Evolutionary conservation across 495 filamentous ascomycete genomes (phyloP), one percentile per base, ranked within the genome.

Genomic region (Aspergillus sparsus): DNA sequence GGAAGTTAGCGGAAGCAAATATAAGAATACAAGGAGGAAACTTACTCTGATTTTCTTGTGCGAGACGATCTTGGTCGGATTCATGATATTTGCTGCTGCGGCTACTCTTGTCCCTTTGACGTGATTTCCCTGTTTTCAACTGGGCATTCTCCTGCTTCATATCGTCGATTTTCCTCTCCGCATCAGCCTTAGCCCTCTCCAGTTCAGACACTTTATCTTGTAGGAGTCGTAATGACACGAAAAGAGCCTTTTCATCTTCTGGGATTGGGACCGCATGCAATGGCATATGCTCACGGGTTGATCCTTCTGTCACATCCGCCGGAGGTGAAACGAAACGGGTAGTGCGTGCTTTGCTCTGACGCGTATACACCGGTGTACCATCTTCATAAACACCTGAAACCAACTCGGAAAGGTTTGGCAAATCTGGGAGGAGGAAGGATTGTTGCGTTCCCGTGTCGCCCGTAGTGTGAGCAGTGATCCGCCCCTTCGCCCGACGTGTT

Each of bases 391-490:
- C 78, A 60, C 87, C 87, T 32, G 87, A 87, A 6, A 91, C 82
- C 15, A 91, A 78, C 59, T 91, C 88, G 11, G 87, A 87, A 52
- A 90, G 77, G 61, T 90, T 89, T 11, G 87, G 85, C 46, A 89
- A 74, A 49, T 88, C 83, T 8, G 87, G 87, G 32, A 90, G 81
- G 51, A 85, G 74, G 68, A 89, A 88, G 2, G 87, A 89, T 45
- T 85, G 80, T 45, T 79, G 77, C 6, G 77, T 81, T 45, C 66
- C 70, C 13, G 72, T 80, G 10, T 77, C 77, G 1, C 71, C 71
- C 45, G 65, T 65, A 6, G 62, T 65, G 42, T 73, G 74, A 39
- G 62, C n/a, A 18, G 62, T 62, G 55, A 65, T 63, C 37, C 63
- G 58, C 12, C 53, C 37, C 50, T 75, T 74, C 37, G 64, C 66